Evolutionary conservation across 2,329 filamentous ascomycete species (phyloP), one percentile per base, ranked within the genome.

Genomic region (Sclerotinia subarctica): DNA sequence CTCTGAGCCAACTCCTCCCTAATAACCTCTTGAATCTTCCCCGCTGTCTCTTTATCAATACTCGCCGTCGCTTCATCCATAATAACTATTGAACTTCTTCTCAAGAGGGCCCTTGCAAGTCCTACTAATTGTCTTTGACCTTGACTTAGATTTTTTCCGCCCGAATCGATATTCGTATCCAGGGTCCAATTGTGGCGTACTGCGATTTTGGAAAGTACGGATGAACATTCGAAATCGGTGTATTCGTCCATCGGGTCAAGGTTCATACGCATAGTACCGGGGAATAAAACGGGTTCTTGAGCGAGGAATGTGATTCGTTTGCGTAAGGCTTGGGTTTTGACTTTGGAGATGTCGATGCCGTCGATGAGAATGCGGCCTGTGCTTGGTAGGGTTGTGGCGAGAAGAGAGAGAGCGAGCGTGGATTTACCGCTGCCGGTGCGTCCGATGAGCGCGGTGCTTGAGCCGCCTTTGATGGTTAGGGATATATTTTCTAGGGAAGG

Each of bases 391-490:
- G 87, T 81, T 15, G 84, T 86, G 5, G 83, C 86, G 0, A 90
- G 82, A 1, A 90, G 79, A 0, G 85, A 82, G 1, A 89, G 78
- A 0, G 87, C 87, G 1, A 94, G 84, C 0, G 92, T 96, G 63
- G 89, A 93, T 78, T 96, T 96, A 4, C 93, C 93, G 5, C 90
- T 93, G 0, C 91, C 89, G 0, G 92, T 96, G 13, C 92, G 87
- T 2, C 93, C 93, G 15, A 94, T 90, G 26, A 96, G 84, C 0
- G 92, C 92, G 0, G 91, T 91, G 63, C 90, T 89, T 66, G 91
- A 90, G 0, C 92, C 91, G 0, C 89, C 90, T 68, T 91, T 90
- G 64, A 97, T 92, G 1, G 83, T 86, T 70, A 97, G 88, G 0
- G 86, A 87, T 38, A 96, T 82, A 56, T 89, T 82, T 10, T 82